A percentile compares a stretch with the other conserved stretches of the same genome.
phyloP scores from a whole-genome alignment of 108 stramenopile genomes.

The Nitzschia sp. region DNA sequence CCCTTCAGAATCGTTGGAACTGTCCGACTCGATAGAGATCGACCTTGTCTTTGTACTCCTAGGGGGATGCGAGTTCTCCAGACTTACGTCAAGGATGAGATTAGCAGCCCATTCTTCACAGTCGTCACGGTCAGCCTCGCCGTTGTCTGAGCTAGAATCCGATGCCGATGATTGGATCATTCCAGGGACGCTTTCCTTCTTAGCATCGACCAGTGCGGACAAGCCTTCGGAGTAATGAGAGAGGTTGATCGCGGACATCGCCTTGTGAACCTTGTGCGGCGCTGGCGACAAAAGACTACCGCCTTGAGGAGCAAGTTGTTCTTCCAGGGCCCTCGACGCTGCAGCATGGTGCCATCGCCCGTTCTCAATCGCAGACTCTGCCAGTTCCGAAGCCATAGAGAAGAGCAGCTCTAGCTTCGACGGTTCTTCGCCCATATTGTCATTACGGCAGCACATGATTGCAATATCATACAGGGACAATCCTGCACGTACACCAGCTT shows the following conservation, averaged over 20 bases:
- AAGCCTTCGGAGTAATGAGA: constrained; percentile 2
- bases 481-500: constrained; percentile 73
- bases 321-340: constrained; percentile 72
- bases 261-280: constrained; percentile 5
- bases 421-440: constrained; percentile 72
- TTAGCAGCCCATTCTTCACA: constrained; percentile 86
- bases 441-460: constrained; percentile 82
- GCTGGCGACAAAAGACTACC: constrained; percentile 26
- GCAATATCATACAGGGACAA: constrained; percentile 85
- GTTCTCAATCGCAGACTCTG: constrained; percentile 72
- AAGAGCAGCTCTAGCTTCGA: constrained; percentile 76
- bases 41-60: constrained; percentile 23
- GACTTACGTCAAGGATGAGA: constrained; percentile 54
- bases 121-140: constrained; percentile 40
- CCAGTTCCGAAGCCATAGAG: constrained; percentile 79
- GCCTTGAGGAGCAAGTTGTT: constrained; percentile 65
- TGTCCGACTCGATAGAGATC: constrained; percentile 38
- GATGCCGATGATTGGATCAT: constrained; percentile 73
- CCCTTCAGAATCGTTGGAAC: constrained; percentile 26
- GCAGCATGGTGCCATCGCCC: constrained; percentile 80
- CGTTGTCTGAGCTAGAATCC: constrained; percentile 65
- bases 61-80: constrained; percentile 23
- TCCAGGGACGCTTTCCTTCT: constrained; percentile 21
- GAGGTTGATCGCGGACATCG: constrained; percentile 26
- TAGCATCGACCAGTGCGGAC: not conserved